A percentile compares a stretch with the other conserved stretches of the same genome.
These are phyloP conservation scores for Xenoacremonium recifei DNA, from an alignment of 2,329 filamentous ascomycete species.

Conservation along the genomic window DNA sequence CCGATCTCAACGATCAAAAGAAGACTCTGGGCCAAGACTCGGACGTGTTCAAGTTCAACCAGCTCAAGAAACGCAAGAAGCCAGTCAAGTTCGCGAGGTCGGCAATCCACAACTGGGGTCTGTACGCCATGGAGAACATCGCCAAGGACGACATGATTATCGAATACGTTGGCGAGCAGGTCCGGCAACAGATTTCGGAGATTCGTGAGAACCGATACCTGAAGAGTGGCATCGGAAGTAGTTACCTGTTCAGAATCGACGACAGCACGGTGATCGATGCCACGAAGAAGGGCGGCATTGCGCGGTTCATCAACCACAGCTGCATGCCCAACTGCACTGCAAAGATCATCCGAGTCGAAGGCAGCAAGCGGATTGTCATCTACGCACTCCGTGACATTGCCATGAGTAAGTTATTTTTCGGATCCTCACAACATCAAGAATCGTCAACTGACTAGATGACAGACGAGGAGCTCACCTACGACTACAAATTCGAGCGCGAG, in stretches of 20 bases:
- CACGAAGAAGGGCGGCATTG: constrained; percentile 97
- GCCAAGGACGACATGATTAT: constrained; percentile 99
- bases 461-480: constrained; percentile 99
- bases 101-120: constrained; percentile 97
- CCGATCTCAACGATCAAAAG: constrained; percentile 94
- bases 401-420: constrained; percentile 76
- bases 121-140: constrained; percentile 98
- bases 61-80: constrained; percentile 99
- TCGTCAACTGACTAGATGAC: constrained; percentile 24
- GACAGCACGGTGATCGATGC: constrained; percentile 97
- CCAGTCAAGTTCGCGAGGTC: constrained; percentile 96
- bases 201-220: constrained; percentile 89
- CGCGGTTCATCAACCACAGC: constrained; percentile 97
- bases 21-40: constrained; percentile 79
- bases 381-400: constrained; percentile 95
- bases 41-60: constrained; percentile 95
- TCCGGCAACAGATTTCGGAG: constrained; percentile 96
- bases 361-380: constrained; percentile 97
- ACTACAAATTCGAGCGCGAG: constrained; percentile 99
- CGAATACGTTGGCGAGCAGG: constrained; percentile 97
- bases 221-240: constrained; percentile 94
- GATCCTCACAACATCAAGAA: not conserved
- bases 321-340: constrained; percentile 98
- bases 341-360: constrained; percentile 98
- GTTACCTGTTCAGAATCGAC: constrained; percentile 96